phyloP scores from a whole-genome alignment of 2,329 filamentous ascomycete species.

The Penicillium verrucosum region DNA sequence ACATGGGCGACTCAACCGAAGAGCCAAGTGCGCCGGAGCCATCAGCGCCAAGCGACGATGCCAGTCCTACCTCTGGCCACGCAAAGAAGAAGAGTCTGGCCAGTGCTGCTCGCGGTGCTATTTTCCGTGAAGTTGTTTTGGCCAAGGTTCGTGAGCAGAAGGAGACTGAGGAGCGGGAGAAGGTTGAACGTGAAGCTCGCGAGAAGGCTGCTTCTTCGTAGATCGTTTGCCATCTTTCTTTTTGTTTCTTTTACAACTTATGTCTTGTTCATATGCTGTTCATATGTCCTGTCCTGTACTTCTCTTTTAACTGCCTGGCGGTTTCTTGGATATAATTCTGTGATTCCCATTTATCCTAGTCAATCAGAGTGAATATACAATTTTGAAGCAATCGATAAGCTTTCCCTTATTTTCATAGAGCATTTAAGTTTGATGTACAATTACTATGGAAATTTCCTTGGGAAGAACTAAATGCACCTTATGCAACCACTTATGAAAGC shows the following conservation, averaged over 20 bases:
- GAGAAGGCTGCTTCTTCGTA: slow-evolving; percentile 35
- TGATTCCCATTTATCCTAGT: slow-evolving; percentile 31
- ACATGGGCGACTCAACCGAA: slow-evolving; percentile 58
- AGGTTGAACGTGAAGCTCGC: slow-evolving; percentile 59
- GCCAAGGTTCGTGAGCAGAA: slow-evolving; percentile 93
- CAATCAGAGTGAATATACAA: slow-evolving; percentile 10
- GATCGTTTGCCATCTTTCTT: neutral
- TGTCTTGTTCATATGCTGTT: slow-evolving; percentile 8
- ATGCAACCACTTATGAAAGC: too few relatives aligned
- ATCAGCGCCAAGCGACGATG: slow-evolving; percentile 20
- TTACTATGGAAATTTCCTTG: too few relatives aligned
- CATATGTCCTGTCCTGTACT: slow-evolving; percentile 11
- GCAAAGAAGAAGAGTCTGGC: slow-evolving; percentile 53
- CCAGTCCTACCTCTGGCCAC: slow-evolving; percentile 22
- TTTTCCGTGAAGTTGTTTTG: slow-evolving; percentile 91
- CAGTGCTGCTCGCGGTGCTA: slow-evolving; percentile 63
- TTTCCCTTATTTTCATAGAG: too few relatives aligned
- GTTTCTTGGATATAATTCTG: slow-evolving; percentile 30
- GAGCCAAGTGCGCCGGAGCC: slow-evolving; percentile 11
- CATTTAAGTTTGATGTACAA: too few relatives aligned
- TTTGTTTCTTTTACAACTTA: slow-evolving; percentile 4
- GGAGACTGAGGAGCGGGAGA: slow-evolving; percentile 73
- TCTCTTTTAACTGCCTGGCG: slow-evolving; percentile 10
- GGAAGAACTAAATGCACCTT: too few relatives aligned
- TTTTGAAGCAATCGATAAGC: neutral